Evolutionary conservation across 306 rosid species (phyloP).

Genomic region (Cicer yamashitae): DNA sequence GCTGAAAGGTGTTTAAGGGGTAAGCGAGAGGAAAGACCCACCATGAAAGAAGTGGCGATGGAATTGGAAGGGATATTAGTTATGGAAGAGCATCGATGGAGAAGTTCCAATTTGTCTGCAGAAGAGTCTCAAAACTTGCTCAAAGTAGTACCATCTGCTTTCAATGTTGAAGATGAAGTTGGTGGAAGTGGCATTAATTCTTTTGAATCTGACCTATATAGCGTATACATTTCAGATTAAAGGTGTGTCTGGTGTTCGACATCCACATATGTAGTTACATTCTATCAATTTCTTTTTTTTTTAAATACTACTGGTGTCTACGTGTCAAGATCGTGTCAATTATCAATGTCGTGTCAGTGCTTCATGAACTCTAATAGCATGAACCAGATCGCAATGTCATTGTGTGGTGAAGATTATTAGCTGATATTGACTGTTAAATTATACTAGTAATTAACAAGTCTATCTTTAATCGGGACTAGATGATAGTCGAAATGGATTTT

Average conservation of each 20-base stretch:
- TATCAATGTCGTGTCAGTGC: too few species aligned
- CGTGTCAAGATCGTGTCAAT: too few species aligned
- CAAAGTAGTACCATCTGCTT: not conserved
- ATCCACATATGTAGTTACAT: too few species aligned
- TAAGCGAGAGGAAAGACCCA: conserved; percentile 59
- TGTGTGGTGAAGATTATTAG: not conserved
- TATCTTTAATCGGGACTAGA: too few species aligned
- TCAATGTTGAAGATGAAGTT: not conserved
- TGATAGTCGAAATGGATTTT: too few species aligned
- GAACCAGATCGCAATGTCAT: not conserved
- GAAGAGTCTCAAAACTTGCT: conserved; percentile 39
- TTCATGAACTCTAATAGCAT: not conserved
- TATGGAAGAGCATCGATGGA: conserved; percentile 35
- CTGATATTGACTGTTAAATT: not conserved
- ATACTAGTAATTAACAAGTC: too few species aligned
- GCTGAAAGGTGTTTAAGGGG: conserved; percentile 48
- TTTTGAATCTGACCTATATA: not conserved
- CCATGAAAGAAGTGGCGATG: conserved; percentile 61
- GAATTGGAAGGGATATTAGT: conserved; percentile 58
- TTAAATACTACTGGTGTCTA: too few species aligned
- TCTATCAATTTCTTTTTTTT: too few species aligned
- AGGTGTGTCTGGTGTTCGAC: too few species aligned
- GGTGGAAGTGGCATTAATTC: not conserved
- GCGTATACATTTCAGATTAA: too few species aligned
- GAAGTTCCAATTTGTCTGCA: not conserved